Percentiles rank a stretch among this genome's conserved stretches.
phyloP scores from a whole-genome alignment of 2,329 filamentous ascomycete species.

The Neonectria magnoliae region DNA sequence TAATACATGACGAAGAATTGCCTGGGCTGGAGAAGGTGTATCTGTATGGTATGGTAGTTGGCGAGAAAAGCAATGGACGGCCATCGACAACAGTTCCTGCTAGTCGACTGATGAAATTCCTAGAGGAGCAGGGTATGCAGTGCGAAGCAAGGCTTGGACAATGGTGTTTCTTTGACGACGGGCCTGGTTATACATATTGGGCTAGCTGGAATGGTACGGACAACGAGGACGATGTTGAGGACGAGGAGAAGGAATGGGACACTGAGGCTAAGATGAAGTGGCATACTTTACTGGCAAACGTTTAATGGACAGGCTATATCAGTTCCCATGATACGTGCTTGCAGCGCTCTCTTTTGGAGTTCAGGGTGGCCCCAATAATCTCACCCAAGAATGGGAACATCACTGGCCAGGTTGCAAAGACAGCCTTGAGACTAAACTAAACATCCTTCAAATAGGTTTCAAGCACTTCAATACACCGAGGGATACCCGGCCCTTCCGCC shows the following conservation, averaged over 20 bases:
- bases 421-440: background rate
- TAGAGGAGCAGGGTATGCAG: background rate
- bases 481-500: conserved; percentile 3
- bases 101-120: background rate
- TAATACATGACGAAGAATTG: background rate
- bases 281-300: no score
- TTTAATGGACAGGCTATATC: no score
- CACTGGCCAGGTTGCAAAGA: no score
- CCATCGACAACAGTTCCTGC: background rate
- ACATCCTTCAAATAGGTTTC: background rate
- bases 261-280: no score
- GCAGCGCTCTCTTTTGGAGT: no score
- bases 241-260: background rate
- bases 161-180: conserved; percentile 26
- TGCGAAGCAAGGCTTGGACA: conserved; percentile 26
- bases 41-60: conserved; percentile 13
- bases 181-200: background rate
- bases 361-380: no score
- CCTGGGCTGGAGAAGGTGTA: conserved; percentile 10
- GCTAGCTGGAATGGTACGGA: background rate
- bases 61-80: accelerated
- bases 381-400: no score
- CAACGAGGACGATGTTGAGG: background rate
- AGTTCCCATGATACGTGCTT: no score
- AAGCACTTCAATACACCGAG: conserved; percentile 8